Evolutionary conservation across 2,329 filamentous ascomycete species (phyloP).

Genomic region (Penicillium sp.): DNA sequence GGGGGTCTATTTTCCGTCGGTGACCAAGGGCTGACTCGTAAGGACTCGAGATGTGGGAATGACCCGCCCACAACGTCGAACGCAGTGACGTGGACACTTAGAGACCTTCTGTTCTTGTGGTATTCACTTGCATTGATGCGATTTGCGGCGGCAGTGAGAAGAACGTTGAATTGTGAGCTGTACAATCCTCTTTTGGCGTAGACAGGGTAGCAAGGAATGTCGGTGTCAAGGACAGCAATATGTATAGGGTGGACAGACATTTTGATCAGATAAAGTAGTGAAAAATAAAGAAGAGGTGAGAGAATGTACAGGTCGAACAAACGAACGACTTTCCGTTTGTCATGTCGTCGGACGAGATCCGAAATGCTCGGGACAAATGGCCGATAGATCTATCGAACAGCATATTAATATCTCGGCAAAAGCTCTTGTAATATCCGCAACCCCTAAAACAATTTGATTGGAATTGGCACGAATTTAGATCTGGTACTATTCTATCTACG

Average conservation of each 20-base stretch:
- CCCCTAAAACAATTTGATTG: not conserved
- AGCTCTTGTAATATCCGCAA: not conserved
- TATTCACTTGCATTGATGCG: slow-evolving; percentile 18
- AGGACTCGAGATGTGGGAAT: slow-evolving; percentile 20
- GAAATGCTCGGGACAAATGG: slow-evolving; percentile 1
- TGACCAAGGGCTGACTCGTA: slow-evolving; percentile 16
- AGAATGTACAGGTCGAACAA: not conserved
- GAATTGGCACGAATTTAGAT: not conserved
- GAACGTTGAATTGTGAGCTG: slow-evolving; percentile 32
- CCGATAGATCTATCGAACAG: not conserved
- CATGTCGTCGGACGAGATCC: slow-evolving; percentile 4
- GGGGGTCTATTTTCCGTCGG: not conserved
- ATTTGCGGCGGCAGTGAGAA: slow-evolving; percentile 30
- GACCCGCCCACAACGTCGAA: slow-evolving; percentile 31
- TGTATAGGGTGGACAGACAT: slow-evolving; percentile 23
- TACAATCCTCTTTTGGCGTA: slow-evolving; percentile 32
- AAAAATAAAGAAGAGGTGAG: not conserved
- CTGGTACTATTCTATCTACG: not conserved
- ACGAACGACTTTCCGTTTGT: not conserved
- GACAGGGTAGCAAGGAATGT: slow-evolving; percentile 32
- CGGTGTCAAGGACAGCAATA: slow-evolving; percentile 35
- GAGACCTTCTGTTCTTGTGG: not conserved
- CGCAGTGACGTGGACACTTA: slow-evolving; percentile 27
- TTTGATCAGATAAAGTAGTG: not conserved
- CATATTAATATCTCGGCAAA: not conserved